Evolutionary conservation across 2,329 filamentous ascomycete genomes (phyloP), one percentile per base, ranked within the genome.

Genomic region (Stemphylium beticola): DNA sequence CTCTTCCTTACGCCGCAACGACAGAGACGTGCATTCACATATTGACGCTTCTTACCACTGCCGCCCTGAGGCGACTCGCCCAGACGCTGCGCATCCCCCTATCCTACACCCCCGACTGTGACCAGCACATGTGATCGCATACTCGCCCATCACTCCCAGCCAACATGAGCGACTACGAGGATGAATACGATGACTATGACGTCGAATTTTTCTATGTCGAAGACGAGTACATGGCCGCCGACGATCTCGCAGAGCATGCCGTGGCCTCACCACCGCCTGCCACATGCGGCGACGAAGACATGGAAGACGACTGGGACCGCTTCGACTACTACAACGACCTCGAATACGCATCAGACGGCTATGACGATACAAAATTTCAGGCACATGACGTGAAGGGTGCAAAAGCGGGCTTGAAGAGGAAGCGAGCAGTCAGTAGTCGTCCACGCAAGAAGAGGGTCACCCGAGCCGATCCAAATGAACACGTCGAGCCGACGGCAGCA

Each of bases 281-380:
- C 9, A 57, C 64, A 4, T 69, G 68, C 55, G 60, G 57, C 22
- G 72, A 70, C 58, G 64, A 74, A 15, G 73, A 76, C 43, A 57
- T 46, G 41, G 49, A 63, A 22, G 67, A 71, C 37, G 77, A 81
- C n/a, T 81, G 76, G 69, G 79, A 81, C 57, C 67, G 75, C 39
- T 82, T 76, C 62, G 77, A 77, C 17, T 82, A 81, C 65, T 81
- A 72, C 70, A 76, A 77, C 51, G 80, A 82, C 53, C 66, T 81
- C 38, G 79, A 82, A 50, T 81, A 81, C 57, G 78, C 71, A 11
- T 77, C 76, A 14, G 78, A 80, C 58, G 74, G 76, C 37, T 80
- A 80, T 44, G 77, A 79, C 60, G 78, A 80, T 43, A 66, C 75
- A 53, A 75, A 73, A 9, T 68, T 69, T 38, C 57, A 64, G 4